These are phyloP conservation scores for Hyphochytrium catenoides DNA, from an alignment of 352 stramenopile genomes.

Conservation along the genomic window DNA sequence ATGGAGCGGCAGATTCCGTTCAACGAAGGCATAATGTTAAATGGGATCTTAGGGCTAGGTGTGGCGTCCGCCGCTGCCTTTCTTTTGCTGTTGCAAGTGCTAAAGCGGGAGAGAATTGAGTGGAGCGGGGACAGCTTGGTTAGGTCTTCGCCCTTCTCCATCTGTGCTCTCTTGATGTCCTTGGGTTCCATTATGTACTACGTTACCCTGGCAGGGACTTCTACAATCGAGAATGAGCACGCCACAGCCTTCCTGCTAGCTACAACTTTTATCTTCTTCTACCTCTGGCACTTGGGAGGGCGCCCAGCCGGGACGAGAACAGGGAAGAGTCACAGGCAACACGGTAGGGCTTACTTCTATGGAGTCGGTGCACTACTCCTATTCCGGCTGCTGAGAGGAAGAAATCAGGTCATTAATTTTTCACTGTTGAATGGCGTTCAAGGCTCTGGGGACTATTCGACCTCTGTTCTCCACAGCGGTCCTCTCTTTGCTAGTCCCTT, in stretches of 20 bases:
- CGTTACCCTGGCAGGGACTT: conserved; percentile 37
- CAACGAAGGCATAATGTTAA: too few species aligned
- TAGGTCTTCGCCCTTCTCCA: too few species aligned
- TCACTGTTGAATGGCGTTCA: conserved; percentile 29
- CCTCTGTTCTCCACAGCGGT: conserved; percentile 46
- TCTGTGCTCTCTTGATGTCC: conserved; percentile 3
- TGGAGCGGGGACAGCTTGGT: too few species aligned
- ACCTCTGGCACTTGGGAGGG: not conserved
- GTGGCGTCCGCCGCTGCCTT: too few species aligned
- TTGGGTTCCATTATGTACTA: conserved; percentile 18
- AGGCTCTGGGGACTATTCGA: conserved; percentile 42
- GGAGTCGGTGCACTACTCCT: too few species aligned
- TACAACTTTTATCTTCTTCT: conserved; percentile 15
- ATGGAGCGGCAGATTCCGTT: too few species aligned
- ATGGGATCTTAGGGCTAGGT: too few species aligned
- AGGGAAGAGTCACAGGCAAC: not conserved
- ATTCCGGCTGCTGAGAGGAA: conserved; percentile 24
- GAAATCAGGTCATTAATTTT: conserved; percentile 70
- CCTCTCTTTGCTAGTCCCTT: conserved; percentile 22
- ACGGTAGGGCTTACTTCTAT: too few species aligned
- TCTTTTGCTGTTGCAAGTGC: too few species aligned
- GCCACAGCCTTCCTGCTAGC: conserved; percentile 45
- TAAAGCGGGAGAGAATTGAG: too few species aligned
- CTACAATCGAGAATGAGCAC: conserved; percentile 68
- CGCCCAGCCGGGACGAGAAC: not conserved